Evolutionary conservation across 2,329 filamentous ascomycete genomes (phyloP).

Genomic region (Clonostachys byssicola): DNA sequence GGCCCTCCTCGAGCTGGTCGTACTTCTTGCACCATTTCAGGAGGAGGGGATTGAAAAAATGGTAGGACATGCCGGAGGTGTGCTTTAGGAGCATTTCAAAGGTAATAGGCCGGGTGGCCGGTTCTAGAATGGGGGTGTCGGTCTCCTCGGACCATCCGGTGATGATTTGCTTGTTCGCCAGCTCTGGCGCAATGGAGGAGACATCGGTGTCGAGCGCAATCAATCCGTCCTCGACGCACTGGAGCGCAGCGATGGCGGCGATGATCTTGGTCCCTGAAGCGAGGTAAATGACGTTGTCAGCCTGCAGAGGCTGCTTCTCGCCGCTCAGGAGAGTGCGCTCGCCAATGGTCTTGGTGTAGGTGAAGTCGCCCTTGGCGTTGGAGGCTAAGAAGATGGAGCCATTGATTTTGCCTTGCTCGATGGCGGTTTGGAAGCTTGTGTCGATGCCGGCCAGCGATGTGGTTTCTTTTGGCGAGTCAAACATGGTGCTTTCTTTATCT

Average conservation of each 20-base stretch:
- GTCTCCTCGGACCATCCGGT: slow-evolving; percentile 36
- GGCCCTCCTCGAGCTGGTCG: slow-evolving; percentile 4
- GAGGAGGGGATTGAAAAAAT: slow-evolving; percentile 29
- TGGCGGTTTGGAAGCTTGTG: slow-evolving; percentile 27
- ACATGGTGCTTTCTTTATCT: no score
- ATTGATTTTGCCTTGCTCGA: slow-evolving; percentile 35
- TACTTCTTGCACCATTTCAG: slow-evolving; percentile 26
- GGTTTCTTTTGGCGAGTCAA: no score
- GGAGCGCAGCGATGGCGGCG: slow-evolving; percentile 46
- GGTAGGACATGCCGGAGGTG: slow-evolving; percentile 41
- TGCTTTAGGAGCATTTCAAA: slow-evolving; percentile 47
- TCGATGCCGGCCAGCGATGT: slow-evolving; percentile 22
- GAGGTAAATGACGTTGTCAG: slow-evolving; percentile 28
- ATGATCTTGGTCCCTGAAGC: slow-evolving; percentile 38
- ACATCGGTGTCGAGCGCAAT: slow-evolving; percentile 41
- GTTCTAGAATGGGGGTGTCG: slow-evolving; percentile 26
- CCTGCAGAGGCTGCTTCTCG: slow-evolving; percentile 26
- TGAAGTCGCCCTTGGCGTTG: slow-evolving; percentile 27
- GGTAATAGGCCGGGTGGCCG: slow-evolving; percentile 32
- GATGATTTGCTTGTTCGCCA: slow-evolving; percentile 41
- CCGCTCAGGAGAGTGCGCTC: slow-evolving; percentile 31
- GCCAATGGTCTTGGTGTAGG: slow-evolving; percentile 32
- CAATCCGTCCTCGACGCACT: slow-evolving; percentile 47
- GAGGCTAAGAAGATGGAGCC: slow-evolving; percentile 36
- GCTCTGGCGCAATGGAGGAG: slow-evolving; percentile 36